Base-by-base conservation (phyloP, 352 stramenopile genomes). In the Globisporangium cylindrosporum region DNA sequence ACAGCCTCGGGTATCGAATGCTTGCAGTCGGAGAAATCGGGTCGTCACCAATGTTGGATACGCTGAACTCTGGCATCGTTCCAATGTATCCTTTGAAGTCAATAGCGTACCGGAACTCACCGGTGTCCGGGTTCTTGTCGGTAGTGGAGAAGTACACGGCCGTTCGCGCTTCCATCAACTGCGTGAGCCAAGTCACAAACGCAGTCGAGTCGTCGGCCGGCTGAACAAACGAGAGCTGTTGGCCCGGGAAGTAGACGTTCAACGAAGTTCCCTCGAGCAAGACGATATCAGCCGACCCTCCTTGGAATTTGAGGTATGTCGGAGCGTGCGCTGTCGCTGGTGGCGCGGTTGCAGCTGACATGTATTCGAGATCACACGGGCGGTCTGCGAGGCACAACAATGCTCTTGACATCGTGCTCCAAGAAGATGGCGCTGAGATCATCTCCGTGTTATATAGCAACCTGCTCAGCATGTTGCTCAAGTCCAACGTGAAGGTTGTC, bases 311-410 rank as follows among this genome's bases (percentile, higher is more conserved):
- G 14, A 61, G 32, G 32, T 49, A 61, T 22, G 56, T 61, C 7
- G 32, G 32, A 12, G 56, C 6, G 34, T 61, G 56, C 29, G 56
- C 29, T 48, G 27, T 49, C 8, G 32, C 56, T 29, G 55, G 55
- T n/a, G 55, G 22, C 9, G 27, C 20, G 18, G 56, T 61, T 0
- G 56, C 56, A 12, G 55, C 56, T 27, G 25, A 46, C 10, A 61
- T 56, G 38, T 65, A 65, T 20, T 65, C 10, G 5, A 65, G n/a
- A 36, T 65, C 59, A 29, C 59, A 65, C 20, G 27, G n/a, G 6
- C 41, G 59, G 27, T 53, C 15, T 25, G 36, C 24, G 9, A 65
- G 38, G 59, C 59, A 65, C 41, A 29, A 9, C 14, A 65, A 5
- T 20, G 46, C 46, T 18, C n/a, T 56, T 8, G 38, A 27, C 20